Evolutionary conservation across 148 eudicot genomes (phyloP).

Genomic region (Rhododendron mucronatum): DNA sequence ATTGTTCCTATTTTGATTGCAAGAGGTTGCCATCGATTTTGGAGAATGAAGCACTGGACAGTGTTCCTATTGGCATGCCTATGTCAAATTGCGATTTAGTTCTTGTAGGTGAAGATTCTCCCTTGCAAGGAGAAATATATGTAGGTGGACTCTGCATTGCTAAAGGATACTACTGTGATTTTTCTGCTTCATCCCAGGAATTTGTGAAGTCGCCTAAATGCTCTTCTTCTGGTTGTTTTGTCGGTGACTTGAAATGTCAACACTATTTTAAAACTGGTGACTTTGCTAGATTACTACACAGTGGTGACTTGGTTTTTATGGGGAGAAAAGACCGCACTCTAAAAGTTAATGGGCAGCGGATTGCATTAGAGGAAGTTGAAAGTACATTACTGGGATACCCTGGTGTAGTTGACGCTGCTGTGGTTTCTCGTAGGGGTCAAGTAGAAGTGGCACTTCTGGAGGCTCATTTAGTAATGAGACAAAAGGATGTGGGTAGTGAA

Average conservation of each 20-base stretch:
- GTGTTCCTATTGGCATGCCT: conserved; percentile 79
- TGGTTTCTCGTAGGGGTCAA: conserved; percentile 38
- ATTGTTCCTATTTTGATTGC: conserved; percentile 92
- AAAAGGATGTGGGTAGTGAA: conserved; percentile 18
- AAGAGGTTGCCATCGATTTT: conserved; percentile 43
- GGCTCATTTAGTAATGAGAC: conserved; percentile 53
- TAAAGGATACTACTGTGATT: conserved; percentile 50
- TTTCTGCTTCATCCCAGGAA: conserved; percentile 29
- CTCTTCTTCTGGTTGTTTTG: conserved; percentile 19
- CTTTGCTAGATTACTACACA: conserved; percentile 58
- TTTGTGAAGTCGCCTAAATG: conserved; percentile 26
- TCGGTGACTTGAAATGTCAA: conserved; percentile 16
- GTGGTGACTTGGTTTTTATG: conserved; percentile 65
- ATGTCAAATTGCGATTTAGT: conserved; percentile 58
- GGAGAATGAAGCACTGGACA: conserved; percentile 49
- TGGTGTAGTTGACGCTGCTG: conserved; percentile 65
- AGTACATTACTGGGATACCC: conserved; percentile 51
- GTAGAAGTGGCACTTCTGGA: conserved; percentile 51
- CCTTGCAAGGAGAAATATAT: conserved; percentile 69
- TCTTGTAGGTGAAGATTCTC: conserved; percentile 52
- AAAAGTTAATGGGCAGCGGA: conserved; percentile 83
- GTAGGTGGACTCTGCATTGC: conserved; percentile 71
- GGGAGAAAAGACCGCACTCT: conserved; percentile 84
- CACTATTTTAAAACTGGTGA: conserved; percentile 76
- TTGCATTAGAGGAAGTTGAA: conserved; percentile 86